A percentile compares a stretch with the other conserved stretches of the same genome.
These are phyloP conservation scores for Akanthomyces lecanii DNA, from an alignment of 2,329 filamentous ascomycete species.

Conservation along the genomic window DNA sequence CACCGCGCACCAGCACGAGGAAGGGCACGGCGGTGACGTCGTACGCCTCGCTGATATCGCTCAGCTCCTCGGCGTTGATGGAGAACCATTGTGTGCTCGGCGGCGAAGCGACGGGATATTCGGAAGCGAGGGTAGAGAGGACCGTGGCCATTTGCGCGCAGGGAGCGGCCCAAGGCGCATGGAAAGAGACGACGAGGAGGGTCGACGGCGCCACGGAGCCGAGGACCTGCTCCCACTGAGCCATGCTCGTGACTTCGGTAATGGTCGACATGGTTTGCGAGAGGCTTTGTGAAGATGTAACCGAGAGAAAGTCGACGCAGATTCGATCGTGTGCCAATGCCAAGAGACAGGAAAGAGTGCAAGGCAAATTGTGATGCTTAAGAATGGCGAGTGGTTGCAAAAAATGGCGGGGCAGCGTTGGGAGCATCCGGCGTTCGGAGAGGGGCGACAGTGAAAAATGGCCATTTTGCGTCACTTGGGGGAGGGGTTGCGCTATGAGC, in stretches of 20 bases:
- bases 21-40: conserved; percentile 93
- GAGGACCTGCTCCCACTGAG: conserved; percentile 67
- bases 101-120: conserved; percentile 68
- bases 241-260: conserved; percentile 69
- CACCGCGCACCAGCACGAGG: conserved; percentile 74
- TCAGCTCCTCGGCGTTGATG: conserved; percentile 90
- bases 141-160: conserved; percentile 92
- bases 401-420: conserved; percentile 20
- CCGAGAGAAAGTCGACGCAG: not conserved
- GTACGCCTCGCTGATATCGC: conserved; percentile 87
- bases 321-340: not conserved
- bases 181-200: conserved; percentile 85
- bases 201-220: conserved; percentile 62
- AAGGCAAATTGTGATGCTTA: conserved; percentile 8
- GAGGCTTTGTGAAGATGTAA: not conserved
- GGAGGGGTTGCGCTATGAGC: conserved; percentile 12
- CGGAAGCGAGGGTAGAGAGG: conserved; percentile 77
- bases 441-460: conserved; percentile 11
- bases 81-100: conserved; percentile 75
- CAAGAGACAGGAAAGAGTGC: not conserved
- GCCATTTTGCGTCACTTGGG: conserved; percentile 25
- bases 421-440: conserved; percentile 18
- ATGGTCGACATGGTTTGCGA: conserved; percentile 64
- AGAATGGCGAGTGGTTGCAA: conserved; percentile 20
- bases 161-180: conserved; percentile 93